Conservation (phyloP, 2,329 filamentous ascomycete genomes). For the Nothopassalora personata region DNA sequence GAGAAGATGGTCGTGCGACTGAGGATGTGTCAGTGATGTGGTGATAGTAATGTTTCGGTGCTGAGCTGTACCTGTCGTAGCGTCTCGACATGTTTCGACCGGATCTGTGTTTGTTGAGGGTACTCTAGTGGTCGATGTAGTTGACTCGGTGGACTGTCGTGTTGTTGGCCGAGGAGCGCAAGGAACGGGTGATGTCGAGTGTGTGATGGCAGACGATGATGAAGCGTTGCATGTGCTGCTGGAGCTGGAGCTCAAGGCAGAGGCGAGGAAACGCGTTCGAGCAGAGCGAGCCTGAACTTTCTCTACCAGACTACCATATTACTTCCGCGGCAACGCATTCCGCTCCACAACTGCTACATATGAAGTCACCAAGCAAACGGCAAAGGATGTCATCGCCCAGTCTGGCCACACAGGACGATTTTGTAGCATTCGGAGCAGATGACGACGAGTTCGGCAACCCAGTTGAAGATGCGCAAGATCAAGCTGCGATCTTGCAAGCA, state of each 20-base stretch:
- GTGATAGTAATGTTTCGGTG: conserved; percentile 2
- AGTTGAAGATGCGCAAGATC: conserved; percentile 7
- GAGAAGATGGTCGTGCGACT: conserved; percentile 91
- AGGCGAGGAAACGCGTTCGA: conserved; percentile 1
- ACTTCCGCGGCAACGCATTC: not conserved
- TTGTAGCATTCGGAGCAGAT: conserved; percentile 22
- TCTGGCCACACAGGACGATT: conserved; percentile 22
- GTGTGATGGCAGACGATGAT: not conserved
- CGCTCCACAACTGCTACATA: not conserved
- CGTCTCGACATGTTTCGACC: conserved; percentile 29
- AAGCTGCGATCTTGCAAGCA: conserved; percentile 8
- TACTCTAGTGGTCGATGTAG: not conserved
- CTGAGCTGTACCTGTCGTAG: conserved; percentile 27
- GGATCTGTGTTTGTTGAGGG: not conserved
- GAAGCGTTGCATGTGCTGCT: not conserved
- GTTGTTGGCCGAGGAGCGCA: not conserved
- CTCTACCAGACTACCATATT: not conserved
- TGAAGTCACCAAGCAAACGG: conserved; percentile 27
- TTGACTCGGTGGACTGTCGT: not conserved
- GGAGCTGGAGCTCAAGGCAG: conserved; percentile 7
- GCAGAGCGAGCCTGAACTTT: not conserved
- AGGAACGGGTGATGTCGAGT: not conserved
- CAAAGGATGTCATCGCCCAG: conserved; percentile 19
- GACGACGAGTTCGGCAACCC: conserved; percentile 14
- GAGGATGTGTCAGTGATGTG: conserved; percentile 4